Conservation (phyloP, 2,329 filamentous ascomycete species). For the Cercospora nicotianae region DNA sequence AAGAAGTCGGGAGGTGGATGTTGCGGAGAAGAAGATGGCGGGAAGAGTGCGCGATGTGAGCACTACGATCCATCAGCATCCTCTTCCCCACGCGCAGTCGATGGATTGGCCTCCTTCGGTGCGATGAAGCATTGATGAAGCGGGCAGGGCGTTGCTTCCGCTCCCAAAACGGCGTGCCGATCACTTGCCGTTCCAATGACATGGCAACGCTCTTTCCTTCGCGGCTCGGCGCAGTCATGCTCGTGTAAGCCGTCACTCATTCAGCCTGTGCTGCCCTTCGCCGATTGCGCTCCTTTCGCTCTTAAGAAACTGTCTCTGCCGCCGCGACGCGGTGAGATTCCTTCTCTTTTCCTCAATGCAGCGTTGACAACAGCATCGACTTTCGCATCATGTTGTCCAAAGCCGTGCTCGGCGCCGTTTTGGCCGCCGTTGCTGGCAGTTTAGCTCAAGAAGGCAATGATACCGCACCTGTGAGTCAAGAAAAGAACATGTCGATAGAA, state of each 20-base stretch:
- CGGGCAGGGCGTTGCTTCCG: background rate
- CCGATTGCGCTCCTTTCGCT: background rate
- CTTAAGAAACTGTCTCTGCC: background rate
- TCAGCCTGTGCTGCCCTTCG: background rate
- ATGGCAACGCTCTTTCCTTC: background rate
- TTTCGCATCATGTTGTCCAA: slow-evolving; percentile 14
- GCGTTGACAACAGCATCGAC: slow-evolving; percentile 4
- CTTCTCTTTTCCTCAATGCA: background rate
- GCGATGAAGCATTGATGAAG: background rate
- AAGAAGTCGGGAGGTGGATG: background rate
- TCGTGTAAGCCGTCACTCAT: background rate
- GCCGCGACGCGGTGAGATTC: background rate
- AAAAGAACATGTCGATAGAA: background rate
- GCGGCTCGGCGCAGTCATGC: slow-evolving; percentile 1
- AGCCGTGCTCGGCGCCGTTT: slow-evolving; percentile 14
- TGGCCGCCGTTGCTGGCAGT: slow-evolving; percentile 13
- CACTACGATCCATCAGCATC: background rate
- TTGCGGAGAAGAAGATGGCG: background rate
- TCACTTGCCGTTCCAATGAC: background rate
- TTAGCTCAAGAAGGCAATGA: slow-evolving; percentile 22
- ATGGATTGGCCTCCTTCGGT: background rate
- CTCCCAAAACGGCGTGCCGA: background rate
- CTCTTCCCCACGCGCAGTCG: background rate
- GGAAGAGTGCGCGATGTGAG: background rate
- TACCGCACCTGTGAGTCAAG: slow-evolving; percentile 17